Evolutionary conservation across 805 yeast species (phyloP), one percentile per base, ranked within the genome.

Genomic region (Wickerhamiella shivajii): DNA sequence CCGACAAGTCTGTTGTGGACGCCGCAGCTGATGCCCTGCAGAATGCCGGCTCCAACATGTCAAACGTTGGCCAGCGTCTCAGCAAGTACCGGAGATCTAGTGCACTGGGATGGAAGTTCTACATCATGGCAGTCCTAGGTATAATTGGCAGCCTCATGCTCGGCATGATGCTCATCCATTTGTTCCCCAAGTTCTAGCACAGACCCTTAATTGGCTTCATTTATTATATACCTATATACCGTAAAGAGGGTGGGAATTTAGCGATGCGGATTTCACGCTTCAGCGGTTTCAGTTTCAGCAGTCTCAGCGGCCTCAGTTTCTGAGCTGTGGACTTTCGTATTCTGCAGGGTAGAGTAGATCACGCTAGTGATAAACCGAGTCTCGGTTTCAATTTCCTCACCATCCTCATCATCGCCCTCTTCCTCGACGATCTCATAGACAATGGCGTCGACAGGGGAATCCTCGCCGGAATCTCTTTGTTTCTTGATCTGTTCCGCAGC

Each of bases 51-150:
- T 47, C 47, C 2, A 47, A 40, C 18, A 56, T 60, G 57, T 41
- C 45, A 6, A 43, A 39, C 9, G 60, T 60, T 5, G 64, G 62
- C 5, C 35, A 45, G 14, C 29, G 47, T 20, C 46, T 60, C 30
- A 27, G 40, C 28, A 41, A 47, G 39, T 60, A 58, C 46, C 49
- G 59, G 15, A 31, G 44, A 5, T 37, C 50, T 5, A 45, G 53
- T 4, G 60, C 61, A 12, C 44, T 61, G 13, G 61, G 65, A 6
- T 57, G 57, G 56, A 45, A 46, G 53, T 60, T 59, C 38, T 60
- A 60, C 39, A 44, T 60, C 24, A 40, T 37, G 34, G 54, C 63
- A 8, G 42, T 42, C n/a, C 31, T 48, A 11, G 58, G 60, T 30
- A 49, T 60, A 43, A 35, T 54, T 9, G 39, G 46, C 6, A 46